A percentile compares a stretch with the other conserved stretches of the same genome.
These are phyloP conservation scores for Iodosphaeria phyllophila DNA, from an alignment of 2,329 filamentous ascomycete species.

Conservation along the genomic window DNA sequence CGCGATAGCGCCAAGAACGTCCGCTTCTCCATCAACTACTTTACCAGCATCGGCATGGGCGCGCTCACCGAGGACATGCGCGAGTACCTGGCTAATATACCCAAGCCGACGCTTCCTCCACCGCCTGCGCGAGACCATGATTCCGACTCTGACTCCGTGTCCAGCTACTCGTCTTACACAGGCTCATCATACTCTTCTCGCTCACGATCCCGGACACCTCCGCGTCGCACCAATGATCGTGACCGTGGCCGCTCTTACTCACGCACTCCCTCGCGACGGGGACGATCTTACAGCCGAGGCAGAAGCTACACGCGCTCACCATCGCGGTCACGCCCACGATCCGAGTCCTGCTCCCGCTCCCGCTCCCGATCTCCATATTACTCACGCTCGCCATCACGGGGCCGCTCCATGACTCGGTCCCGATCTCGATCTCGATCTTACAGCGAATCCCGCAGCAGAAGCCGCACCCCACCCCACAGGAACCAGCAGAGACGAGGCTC, in stretches of 20 bases:
- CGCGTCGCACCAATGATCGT: slow-evolving; percentile 14
- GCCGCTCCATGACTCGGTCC: slow-evolving; percentile 13
- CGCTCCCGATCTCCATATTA: too few species aligned
- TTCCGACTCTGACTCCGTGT: slow-evolving; percentile 53
- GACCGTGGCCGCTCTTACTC: slow-evolving; percentile 18
- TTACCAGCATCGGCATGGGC: slow-evolving; percentile 95
- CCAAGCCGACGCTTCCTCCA: slow-evolving; percentile 62
- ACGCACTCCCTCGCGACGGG: slow-evolving; percentile 13
- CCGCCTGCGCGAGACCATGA: slow-evolving; percentile 36
- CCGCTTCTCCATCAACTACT: slow-evolving; percentile 97
- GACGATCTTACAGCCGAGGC: slow-evolving; percentile 12
- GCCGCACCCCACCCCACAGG: slow-evolving; percentile 10
- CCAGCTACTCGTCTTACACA: slow-evolving; percentile 62
- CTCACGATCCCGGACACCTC: slow-evolving; percentile 25
- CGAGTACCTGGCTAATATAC: slow-evolving; percentile 74
- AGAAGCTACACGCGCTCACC: slow-evolving; percentile 20
- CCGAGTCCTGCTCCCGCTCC: slow-evolving; percentile 16
- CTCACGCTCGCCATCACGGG: slow-evolving; percentile 23
- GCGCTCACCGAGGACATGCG: slow-evolving; percentile 88
- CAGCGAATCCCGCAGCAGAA: slow-evolving; percentile 10
- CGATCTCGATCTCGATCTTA: slow-evolving; percentile 18
- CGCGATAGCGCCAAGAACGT: slow-evolving; percentile 77
- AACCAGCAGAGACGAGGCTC: slow-evolving; percentile 8
- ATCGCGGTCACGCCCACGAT: too few species aligned
- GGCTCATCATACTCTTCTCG: slow-evolving; percentile 38